phyloP scores from a whole-genome alignment of 202 grass and related monocot species.

The Carex sylvatica region DNA sequence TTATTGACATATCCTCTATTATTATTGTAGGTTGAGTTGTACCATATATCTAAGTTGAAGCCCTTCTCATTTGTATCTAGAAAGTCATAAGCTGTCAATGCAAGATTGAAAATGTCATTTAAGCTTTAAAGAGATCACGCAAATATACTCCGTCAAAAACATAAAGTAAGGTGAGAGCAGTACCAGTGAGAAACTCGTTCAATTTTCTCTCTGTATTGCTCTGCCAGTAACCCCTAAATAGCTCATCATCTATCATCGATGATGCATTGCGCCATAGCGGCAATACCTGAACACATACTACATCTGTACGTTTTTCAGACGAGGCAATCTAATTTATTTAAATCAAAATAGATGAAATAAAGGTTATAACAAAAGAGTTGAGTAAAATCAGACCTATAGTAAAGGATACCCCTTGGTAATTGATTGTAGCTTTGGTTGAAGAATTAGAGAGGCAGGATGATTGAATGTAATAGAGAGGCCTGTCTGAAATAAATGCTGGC shows the following conservation, averaged over 20 bases:
- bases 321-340: background rate
- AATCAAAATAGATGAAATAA: background rate
- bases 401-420: slow-evolving; percentile 27
- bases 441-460: slow-evolving; percentile 43
- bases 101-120: background rate
- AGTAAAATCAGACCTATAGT: slow-evolving; percentile 40
- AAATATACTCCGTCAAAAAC: background rate
- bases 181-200: slow-evolving; percentile 83
- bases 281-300: slow-evolving; percentile 69
- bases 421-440: slow-evolving; percentile 37
- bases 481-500: slow-evolving; percentile 49
- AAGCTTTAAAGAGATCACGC: background rate
- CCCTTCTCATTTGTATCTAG: slow-evolving; percentile 50
- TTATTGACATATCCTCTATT: slow-evolving; percentile 53
- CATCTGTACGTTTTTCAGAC: slow-evolving; percentile 48
- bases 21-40: slow-evolving; percentile 92
- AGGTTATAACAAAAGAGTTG: background rate
- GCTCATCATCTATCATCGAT: slow-evolving; percentile 54
- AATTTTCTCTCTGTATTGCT: slow-evolving; percentile 36
- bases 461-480: slow-evolving; percentile 59
- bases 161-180: slow-evolving; percentile 11
- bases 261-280: slow-evolving; percentile 74
- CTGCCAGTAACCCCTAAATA: slow-evolving; percentile 77
- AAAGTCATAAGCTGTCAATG: slow-evolving; percentile 74
- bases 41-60: slow-evolving; percentile 81